These are phyloP conservation scores for Stevia rebaudiana DNA, from an alignment of 140 eudicot genomes.

Conservation along the genomic window DNA sequence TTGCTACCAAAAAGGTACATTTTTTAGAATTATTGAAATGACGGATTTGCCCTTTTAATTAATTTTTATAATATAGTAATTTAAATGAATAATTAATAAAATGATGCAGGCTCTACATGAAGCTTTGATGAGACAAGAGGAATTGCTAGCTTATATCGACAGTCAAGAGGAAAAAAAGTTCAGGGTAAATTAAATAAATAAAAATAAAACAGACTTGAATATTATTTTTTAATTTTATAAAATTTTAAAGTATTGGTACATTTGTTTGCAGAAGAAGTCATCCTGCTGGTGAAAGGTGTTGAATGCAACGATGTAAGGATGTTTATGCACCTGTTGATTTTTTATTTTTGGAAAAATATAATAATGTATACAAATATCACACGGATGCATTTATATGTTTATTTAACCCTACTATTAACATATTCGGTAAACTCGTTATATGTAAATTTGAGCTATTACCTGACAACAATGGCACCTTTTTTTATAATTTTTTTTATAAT, in stretches of 20 bases:
- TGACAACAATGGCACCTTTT: no score
- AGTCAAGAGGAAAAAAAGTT: conserved; percentile 63
- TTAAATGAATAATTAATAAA: no score
- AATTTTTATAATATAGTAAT: no score
- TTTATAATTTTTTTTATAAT: no score
- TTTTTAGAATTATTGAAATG: conserved; percentile 13
- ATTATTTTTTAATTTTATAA: not conserved
- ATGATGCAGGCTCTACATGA: conserved; percentile 82
- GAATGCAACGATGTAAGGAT: not conserved
- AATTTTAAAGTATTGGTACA: not conserved
- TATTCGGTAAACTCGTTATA: no score
- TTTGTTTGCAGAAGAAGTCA: conserved; percentile 50
- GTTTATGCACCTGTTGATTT: not conserved
- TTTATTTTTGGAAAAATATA: no score
- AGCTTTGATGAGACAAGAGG: conserved; percentile 95
- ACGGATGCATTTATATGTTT: no score
- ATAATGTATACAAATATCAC: no score
- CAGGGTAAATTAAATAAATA: conserved; percentile 44
- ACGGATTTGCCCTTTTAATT: not conserved
- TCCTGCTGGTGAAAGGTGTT: conserved; percentile 60
- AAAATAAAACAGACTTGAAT: not conserved
- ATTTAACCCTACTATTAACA: no score
- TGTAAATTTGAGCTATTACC: no score
- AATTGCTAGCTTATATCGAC: conserved; percentile 80
- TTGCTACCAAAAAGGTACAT: conserved; percentile 87